A percentile compares a stretch with the other conserved stretches of the same genome.
Evolutionary conservation across 768 basidiomycete species (phyloP).

Genomic region (Goffeauzyma gilvescens): DNA sequence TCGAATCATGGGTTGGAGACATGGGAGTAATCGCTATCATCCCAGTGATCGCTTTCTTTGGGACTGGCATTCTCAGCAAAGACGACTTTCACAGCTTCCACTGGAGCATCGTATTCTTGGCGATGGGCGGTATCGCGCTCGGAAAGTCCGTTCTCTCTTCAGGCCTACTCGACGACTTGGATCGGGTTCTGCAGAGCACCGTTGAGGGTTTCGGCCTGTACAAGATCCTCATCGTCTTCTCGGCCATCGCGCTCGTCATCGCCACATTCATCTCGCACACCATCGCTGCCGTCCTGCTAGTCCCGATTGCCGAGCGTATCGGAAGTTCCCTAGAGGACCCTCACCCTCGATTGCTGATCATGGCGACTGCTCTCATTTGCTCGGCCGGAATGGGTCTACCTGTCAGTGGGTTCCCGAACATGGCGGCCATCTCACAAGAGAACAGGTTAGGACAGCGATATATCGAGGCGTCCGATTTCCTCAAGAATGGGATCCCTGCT

Average conservation of each 20-base stretch:
- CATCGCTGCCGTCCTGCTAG: slow-evolving; percentile 87
- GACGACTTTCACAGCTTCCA: slow-evolving; percentile 63
- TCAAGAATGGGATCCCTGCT: slow-evolving; percentile 88
- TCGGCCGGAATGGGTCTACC: slow-evolving; percentile 97
- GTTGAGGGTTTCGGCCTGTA: slow-evolving; percentile 49
- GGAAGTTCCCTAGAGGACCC: slow-evolving; percentile 54
- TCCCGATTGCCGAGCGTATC: slow-evolving; percentile 83
- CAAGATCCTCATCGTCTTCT: slow-evolving; percentile 51
- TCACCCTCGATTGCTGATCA: slow-evolving; percentile 67
- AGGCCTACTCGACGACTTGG: slow-evolving; percentile 65
- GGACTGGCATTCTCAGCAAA: slow-evolving; percentile 82
- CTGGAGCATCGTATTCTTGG: slow-evolving; percentile 87
- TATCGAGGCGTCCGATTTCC: slow-evolving; percentile 61
- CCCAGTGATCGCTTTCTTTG: slow-evolving; percentile 82
- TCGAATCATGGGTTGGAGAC: slow-evolving; percentile 64
- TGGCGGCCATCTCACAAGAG: slow-evolving; percentile 75
- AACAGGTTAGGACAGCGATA: slow-evolving; percentile 84
- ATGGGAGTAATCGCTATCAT: slow-evolving; percentile 96
- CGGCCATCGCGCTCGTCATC: slow-evolving; percentile 34
- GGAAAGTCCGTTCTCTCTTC: slow-evolving; percentile 83
- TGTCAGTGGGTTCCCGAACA: slow-evolving; percentile 96
- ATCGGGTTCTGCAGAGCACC: slow-evolving; percentile 37
- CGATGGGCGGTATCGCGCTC: slow-evolving; percentile 93
- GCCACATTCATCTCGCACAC: slow-evolving; percentile 65
- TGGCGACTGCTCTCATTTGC: slow-evolving; percentile 71